Base-by-base conservation (phyloP, 495 filamentous ascomycete genomes). In the Astrothelium macrocarpum region DNA sequence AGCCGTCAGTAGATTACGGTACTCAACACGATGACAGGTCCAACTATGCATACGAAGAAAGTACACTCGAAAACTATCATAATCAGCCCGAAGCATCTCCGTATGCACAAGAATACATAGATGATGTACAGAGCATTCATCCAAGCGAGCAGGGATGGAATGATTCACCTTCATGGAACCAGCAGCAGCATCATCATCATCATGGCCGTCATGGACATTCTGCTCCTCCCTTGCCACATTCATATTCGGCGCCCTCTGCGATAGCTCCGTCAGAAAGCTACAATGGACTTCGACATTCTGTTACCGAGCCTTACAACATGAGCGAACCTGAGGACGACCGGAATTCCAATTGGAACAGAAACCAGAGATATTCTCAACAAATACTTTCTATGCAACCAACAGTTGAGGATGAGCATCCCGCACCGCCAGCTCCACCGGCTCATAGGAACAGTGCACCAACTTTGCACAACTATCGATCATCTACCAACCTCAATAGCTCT, bases 371-470 rank as follows among this genome's bases (percentile, higher is more conserved):
- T 10, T 56, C 49, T n/a, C 49, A 4, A 20, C 49, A 28, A 16
- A 9, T 29, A 29, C 49, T 28, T 29, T 28, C 2, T 25, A 70
- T 73, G 70, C 71, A 73, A 62, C 71, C 71, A 18, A 71, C 71
- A 23, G 71, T 72, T 53, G 73, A 73, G 46, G 70, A 65, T 43
- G 67, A 70, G 29, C n/a, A 26, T 1, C 16, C 64, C 34, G 32
- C 65, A 20, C 75, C 75, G 28, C 75, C 75, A 23, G 75, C 75
- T 39, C 74, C 74, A 12, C 75, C 75, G 5, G 67, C 70, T 29
- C 75, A 78, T 56, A 66, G 74, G 43, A 76, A 68, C 61, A 72
- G 70, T 53, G 71, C 73, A 12, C 62, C 72, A 1, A 62, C 67
- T 23, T 60, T 68, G 29, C 63, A 61, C 29, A 65, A 62, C 1